Base-by-base conservation (phyloP, 2,329 filamentous ascomycete species). In the Trichophyton simii region DNA sequence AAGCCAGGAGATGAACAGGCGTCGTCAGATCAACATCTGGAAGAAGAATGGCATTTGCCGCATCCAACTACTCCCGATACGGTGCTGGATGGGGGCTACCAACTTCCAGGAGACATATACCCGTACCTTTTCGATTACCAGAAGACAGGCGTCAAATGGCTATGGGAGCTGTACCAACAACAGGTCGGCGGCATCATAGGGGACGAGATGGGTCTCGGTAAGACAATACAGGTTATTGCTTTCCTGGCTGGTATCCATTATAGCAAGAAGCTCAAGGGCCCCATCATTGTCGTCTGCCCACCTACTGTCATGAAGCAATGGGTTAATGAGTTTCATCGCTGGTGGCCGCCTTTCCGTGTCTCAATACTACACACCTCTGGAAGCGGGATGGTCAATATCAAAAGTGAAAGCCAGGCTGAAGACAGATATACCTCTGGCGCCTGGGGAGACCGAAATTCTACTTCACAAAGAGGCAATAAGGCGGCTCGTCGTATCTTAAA, bases 341-440 rank as follows among this genome's bases (percentile, higher is more conserved):
- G 95, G 95, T 99, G 95, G 95, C 94, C 94, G n/a, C 87, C 94
- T n/a, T 79, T 99, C 36, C 84, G 95, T 48, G 94, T 99, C 3
- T 95, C 91, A 0, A 97, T 99, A 64, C 73, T 99, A 57, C 94
- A 99, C 71, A 90, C 90, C 0, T 96, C 94, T 3, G 94, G 94
- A 2, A 97, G 91, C 72, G 95, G 94, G 18, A 97, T 99, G 92
- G 78, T 96, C 60, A 91, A 95, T 66, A 79, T 95, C 25, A 76
- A 77, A 52, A 78, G 76, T 58, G 84, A 86, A 69, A 78, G 78
- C 61, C 79, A 78, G 38, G 79, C 80, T 58, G 88, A 92, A 72
- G 83, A 83, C 64, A 79, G 80, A 28, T 73, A 86, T 76, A 85
- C 73, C 72, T 84, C 69, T 76, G 84, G 73, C 74, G 83, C 67